These are phyloP conservation scores for Babjeviella inositovora DNA, from an alignment of 805 yeast species.

Conservation along the genomic window DNA sequence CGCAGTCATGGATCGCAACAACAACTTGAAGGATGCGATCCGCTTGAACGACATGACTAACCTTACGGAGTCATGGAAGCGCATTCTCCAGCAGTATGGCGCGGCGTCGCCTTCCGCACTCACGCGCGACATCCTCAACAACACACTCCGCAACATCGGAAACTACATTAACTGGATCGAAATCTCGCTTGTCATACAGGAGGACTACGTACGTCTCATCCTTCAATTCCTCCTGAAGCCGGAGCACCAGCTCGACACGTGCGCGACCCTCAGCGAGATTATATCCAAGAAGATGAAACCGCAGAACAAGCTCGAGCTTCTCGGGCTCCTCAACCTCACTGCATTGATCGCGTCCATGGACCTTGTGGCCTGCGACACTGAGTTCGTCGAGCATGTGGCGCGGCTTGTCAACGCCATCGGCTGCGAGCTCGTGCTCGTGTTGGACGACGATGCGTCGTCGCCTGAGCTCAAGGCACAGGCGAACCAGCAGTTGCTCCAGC, in stretches of 20 bases:
- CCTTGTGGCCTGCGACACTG: slow-evolving; percentile 29
- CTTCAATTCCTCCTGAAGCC: slow-evolving; percentile 37
- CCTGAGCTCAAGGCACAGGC: slow-evolving; percentile 16
- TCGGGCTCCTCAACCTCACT: slow-evolving; percentile 54
- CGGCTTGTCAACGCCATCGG: slow-evolving; percentile 63
- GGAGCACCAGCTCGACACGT: slow-evolving; percentile 39
- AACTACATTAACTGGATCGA: slow-evolving; percentile 90
- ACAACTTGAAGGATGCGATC: slow-evolving; percentile 64
- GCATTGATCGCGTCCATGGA: slow-evolving; percentile 23
- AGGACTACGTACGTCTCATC: slow-evolving; percentile 37
- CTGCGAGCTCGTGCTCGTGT: slow-evolving; percentile 51
- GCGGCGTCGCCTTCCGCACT: slow-evolving; percentile 7
- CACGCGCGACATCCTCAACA: slow-evolving; percentile 31
- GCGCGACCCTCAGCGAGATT: slow-evolving; percentile 34
- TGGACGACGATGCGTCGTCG: slow-evolving; percentile 35
- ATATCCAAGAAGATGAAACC: slow-evolving; percentile 43
- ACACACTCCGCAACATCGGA: slow-evolving; percentile 55
- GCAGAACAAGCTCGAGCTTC: slow-evolving; percentile 40
- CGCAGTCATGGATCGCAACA: slow-evolving; percentile 47
- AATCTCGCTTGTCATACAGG: slow-evolving; percentile 52
- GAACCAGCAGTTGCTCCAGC: slow-evolving; percentile 31
- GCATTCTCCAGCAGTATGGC: slow-evolving; percentile 24
- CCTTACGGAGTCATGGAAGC: slow-evolving; percentile 54
- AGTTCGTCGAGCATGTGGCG: slow-evolving; percentile 64
- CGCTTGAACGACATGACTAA: slow-evolving; percentile 59